Evolutionary conservation across 208 protist species (phyloP), one percentile per base, ranked within the genome.

Genomic region (Trypanosoma vivax): DNA sequence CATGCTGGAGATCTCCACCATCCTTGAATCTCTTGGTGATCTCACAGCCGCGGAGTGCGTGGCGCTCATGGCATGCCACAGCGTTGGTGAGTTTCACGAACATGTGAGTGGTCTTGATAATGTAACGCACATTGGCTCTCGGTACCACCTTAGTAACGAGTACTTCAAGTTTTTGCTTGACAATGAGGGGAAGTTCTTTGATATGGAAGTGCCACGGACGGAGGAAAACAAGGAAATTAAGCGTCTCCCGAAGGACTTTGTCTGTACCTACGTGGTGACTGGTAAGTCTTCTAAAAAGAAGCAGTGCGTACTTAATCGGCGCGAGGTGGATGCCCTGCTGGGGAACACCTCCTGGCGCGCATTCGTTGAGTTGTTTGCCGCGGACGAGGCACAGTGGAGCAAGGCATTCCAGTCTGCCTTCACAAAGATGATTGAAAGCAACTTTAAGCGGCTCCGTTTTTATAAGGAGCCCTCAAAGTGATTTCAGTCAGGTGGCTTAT

Each of bases 51-150:
- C 75, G 51, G 84, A 92, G 70, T 85, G 76, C 35, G 75, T 92
- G 9, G 84, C 84, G 29, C 65, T 92, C n/a, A 67, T 92, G 49
- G 80, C 78, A 13, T 89, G 77, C 59, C 84, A 92, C 70, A 78
- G 76, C 46, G 84, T 92, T 11, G 84, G 84, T 39, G 80, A 92
- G 56, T 89, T 89, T 31, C 84, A 92, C 74, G 80, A 84, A 50
- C 65, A 81, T 35, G 84, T 92, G 5, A 89, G 80, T 56, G 84
- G 84, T 25, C 19, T 89, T 6, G 84, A 89, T 10, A 65, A 50
- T 25, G 72, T 64, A 14, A 85, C 76, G 18, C 79, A 89, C 57
- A 78, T 76, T 18, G 84, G 84, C 10, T 73, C 59, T 30, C 78
- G 76, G 3, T 89, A 88, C 60, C 74, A 58, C n/a, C 73, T 92